Evolutionary conservation across 1,284 basidiomycete genomes (phyloP).

Genomic region (Cutaneotrichosporon arboriforme): DNA sequence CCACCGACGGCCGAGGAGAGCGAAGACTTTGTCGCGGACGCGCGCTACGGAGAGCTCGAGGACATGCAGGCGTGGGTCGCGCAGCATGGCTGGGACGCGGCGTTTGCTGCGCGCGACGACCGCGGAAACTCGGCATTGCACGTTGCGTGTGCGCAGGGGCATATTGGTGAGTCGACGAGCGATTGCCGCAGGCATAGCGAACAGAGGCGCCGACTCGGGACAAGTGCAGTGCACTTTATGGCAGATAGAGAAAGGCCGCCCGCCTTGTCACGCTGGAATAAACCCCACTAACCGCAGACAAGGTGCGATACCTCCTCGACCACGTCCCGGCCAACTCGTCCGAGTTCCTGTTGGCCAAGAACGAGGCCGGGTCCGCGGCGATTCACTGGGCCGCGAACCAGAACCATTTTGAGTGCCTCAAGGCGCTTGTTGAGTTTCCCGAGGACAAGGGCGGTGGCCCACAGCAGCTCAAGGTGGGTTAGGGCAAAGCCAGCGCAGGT

Average conservation of each 20-base stretch:
- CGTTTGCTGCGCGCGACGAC: conserved; percentile 62
- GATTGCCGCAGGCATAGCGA: not conserved
- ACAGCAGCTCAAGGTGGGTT: conserved; percentile 40
- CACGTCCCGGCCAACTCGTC: conserved; percentile 53
- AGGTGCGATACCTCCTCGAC: conserved; percentile 4
- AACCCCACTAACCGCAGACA: conserved; percentile 7
- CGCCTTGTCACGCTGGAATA: too few species aligned
- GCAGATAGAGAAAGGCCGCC: too few species aligned
- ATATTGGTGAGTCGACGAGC: conserved; percentile 59
- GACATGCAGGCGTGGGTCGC: conserved; percentile 64
- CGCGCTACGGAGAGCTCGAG: conserved; percentile 76
- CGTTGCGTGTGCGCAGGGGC: conserved; percentile 80
- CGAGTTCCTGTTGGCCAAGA: conserved; percentile 58
- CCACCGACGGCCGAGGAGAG: conserved; percentile 54
- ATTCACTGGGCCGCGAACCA: conserved; percentile 86
- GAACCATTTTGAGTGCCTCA: conserved; percentile 61
- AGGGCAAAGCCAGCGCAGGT: too few species aligned
- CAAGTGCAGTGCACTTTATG: too few species aligned
- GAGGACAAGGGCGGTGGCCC: conserved; percentile 45
- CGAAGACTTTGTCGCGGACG: conserved; percentile 71
- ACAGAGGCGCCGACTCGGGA: too few species aligned
- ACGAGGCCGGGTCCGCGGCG: conserved; percentile 67
- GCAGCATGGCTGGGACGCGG: conserved; percentile 55
- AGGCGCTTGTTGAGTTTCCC: conserved; percentile 57
- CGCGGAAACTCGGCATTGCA: conserved; percentile 72